Conservation (phyloP, 2,329 filamentous ascomycete genomes). For the Neophaeococcomyces aloes region DNA sequence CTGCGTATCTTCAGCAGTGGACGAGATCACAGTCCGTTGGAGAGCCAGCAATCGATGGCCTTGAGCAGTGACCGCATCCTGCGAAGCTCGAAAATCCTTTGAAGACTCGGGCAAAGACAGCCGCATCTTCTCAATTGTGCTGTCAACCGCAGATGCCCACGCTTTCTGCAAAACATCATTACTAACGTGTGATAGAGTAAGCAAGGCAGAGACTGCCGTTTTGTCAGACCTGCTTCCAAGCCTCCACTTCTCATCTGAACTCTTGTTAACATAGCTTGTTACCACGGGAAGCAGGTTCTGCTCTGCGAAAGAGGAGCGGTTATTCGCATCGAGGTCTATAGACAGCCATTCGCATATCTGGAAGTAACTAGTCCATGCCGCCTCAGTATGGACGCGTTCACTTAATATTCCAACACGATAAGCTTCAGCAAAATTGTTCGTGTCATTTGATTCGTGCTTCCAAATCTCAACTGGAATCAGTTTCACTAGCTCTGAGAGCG, state of each 20-base stretch:
- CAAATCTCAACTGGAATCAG: conserved; percentile 47
- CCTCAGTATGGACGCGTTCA: conserved; percentile 47
- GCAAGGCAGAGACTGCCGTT: conserved; percentile 2
- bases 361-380: conserved; percentile 68
- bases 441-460: conserved; percentile 36
- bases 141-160: conserved; percentile 53
- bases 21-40: conserved; percentile 22
- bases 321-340: conserved; percentile 37
- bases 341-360: conserved; percentile 49
- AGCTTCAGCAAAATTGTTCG: conserved; percentile 53
- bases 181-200: neutral
- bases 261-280: conserved; percentile 38
- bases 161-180: conserved; percentile 41
- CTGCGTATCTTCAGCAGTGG: too few relatives aligned
- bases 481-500: conserved; percentile 51
- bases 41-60: conserved; percentile 59
- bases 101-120: conserved; percentile 73
- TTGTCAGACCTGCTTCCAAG: conserved; percentile 1
- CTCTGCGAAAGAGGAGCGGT: conserved; percentile 36
- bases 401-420: conserved; percentile 60
- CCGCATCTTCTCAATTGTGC: conserved; percentile 57
- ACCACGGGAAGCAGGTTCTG: conserved; percentile 44
- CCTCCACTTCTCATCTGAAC: conserved; percentile 5
- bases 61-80: conserved; percentile 56
- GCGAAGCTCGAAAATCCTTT: conserved; percentile 62